A percentile compares a stretch with the other conserved stretches of the same genome.
Conservation (phyloP, 805 yeast genomes). For the Lachancea quebecensis region DNA sequence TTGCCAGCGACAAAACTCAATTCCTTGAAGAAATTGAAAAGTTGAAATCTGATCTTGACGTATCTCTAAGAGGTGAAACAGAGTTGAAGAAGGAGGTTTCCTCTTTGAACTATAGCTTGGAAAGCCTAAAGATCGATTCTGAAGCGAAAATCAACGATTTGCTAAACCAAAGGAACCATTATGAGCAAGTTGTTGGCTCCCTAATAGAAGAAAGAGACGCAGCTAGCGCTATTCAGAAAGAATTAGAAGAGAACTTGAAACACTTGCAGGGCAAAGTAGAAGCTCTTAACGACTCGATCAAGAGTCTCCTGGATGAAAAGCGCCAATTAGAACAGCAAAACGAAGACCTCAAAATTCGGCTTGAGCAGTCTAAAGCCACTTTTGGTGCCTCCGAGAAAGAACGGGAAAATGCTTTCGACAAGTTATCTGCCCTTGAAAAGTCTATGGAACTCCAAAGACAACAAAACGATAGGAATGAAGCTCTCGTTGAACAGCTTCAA, state of each 20-base stretch:
- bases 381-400: conserved; percentile 16
- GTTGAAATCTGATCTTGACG: conserved; percentile 46
- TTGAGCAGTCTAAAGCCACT: conserved; percentile 23
- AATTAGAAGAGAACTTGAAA: conserved; percentile 39
- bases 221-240: conserved; percentile 37
- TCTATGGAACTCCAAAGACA: conserved; percentile 27
- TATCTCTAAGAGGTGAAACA: conserved; percentile 57
- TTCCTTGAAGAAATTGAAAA: conserved; percentile 46
- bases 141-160: conserved; percentile 34
- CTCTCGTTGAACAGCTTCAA: conserved; percentile 34
- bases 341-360: conserved; percentile 26
- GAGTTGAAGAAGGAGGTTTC: conserved; percentile 59
- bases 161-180: conserved; percentile 37
- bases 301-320: conserved; percentile 56
- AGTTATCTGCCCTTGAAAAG: conserved; percentile 23
- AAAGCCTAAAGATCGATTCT: conserved; percentile 40
- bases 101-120: conserved; percentile 52
- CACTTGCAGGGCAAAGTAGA: conserved; percentile 47
- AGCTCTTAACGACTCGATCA: conserved; percentile 51
- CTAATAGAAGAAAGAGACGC: conserved; percentile 40
- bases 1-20: conserved; percentile 38
- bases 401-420: conserved; percentile 17
- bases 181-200: conserved; percentile 36
- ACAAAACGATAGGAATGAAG: conserved; percentile 28
- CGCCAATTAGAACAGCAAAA: conserved; percentile 50